Conservation (phyloP, 768 basidiomycete genomes). For the Mycena latifolia region DNA sequence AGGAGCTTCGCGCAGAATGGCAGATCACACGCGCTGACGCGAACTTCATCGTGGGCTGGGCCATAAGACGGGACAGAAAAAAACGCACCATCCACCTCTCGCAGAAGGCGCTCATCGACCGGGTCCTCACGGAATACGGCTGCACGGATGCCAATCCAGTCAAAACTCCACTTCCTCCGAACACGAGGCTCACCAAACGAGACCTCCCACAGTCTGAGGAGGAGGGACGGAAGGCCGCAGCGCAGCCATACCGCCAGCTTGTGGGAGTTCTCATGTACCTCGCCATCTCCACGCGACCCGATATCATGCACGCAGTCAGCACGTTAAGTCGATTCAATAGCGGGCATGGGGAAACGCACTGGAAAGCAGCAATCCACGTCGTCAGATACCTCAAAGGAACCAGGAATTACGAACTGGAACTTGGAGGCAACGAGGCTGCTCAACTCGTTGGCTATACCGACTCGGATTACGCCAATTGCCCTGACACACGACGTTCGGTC, state of each 20-base stretch:
- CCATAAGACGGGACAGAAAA: slow-evolving; percentile 42
- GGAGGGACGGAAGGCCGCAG: slow-evolving; percentile 40
- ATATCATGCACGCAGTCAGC: slow-evolving; percentile 9
- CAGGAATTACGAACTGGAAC: slow-evolving; percentile 20
- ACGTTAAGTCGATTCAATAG: slow-evolving; percentile 33
- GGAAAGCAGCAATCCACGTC: slow-evolving; percentile 51
- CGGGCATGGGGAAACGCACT: slow-evolving; percentile 46
- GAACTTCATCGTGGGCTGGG: slow-evolving; percentile 50
- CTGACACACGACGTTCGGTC: too few species aligned
- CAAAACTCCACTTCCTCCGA: slow-evolving; percentile 41
- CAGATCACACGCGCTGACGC: slow-evolving; percentile 48
- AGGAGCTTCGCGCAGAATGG: slow-evolving; percentile 43
- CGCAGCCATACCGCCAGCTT: slow-evolving; percentile 44
- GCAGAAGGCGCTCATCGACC: slow-evolving; percentile 45
- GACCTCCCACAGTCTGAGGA: slow-evolving; percentile 38
- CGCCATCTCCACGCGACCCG: slow-evolving; percentile 30
- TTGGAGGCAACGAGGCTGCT: neutral
- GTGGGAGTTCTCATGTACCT: slow-evolving; percentile 47
- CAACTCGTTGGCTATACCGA: too few species aligned
- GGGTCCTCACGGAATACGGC: slow-evolving; percentile 42
- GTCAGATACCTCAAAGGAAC: slow-evolving; percentile 53
- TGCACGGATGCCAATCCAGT: slow-evolving; percentile 43
- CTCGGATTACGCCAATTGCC: neutral
- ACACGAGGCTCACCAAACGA: slow-evolving; percentile 36
- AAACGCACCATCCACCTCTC: slow-evolving; percentile 36